Evolutionary conservation across 495 filamentous ascomycete genomes (phyloP).

Genomic region (Tuber melanosporum): DNA sequence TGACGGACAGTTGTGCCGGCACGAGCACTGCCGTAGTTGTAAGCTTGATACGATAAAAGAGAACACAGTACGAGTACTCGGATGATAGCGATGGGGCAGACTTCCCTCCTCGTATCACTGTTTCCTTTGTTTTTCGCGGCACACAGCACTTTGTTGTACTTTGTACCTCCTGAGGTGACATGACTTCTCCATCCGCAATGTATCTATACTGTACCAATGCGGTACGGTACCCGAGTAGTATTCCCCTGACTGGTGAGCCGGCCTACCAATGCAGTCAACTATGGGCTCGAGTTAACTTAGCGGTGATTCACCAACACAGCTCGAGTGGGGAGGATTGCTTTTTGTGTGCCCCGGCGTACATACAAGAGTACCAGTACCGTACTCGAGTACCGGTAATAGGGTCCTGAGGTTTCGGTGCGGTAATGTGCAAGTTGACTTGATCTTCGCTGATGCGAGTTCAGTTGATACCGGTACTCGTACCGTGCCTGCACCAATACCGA

Average conservation of each 20-base stretch:
- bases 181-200: too few species aligned
- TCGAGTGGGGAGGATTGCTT: not conserved
- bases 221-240: too few species aligned
- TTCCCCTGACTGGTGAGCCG: too few species aligned
- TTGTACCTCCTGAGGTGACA: too few species aligned
- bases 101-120: not conserved
- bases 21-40: too few species aligned
- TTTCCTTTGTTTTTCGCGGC: not conserved
- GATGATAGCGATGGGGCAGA: not conserved
- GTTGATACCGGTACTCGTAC: not conserved
- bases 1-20: too few species aligned
- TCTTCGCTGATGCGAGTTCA: not conserved
- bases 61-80: too few species aligned
- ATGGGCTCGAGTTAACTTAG: not conserved
- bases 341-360: not conserved
- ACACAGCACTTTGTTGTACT: not conserved
- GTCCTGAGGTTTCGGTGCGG: not conserved
- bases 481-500: not conserved
- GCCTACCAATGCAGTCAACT: not conserved
- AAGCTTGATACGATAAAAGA: not conserved
- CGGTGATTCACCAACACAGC: not conserved
- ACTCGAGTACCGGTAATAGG: not conserved
- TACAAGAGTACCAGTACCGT: too few species aligned
- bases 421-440: not conserved
- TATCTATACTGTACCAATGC: too few species aligned